phyloP scores from a whole-genome alignment of 2,329 filamentous ascomycete species.

The Monosporascus sp. region DNA sequence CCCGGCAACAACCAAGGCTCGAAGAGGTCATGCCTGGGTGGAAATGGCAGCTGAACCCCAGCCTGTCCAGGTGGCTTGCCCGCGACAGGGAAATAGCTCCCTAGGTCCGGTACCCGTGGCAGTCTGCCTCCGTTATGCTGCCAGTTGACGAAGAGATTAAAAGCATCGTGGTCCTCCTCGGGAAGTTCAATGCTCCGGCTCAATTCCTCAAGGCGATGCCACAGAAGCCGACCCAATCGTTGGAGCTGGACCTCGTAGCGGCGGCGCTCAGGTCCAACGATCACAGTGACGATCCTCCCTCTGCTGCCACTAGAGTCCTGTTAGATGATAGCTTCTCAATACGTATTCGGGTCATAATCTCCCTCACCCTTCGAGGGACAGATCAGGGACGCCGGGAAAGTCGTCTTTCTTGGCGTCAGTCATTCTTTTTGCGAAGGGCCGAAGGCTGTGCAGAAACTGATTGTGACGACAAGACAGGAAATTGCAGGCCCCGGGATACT shows the following conservation, averaged over 20 bases:
- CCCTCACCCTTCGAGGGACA: not conserved
- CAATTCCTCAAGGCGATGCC: not conserved
- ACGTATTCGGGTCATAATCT: not conserved
- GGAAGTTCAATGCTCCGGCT: not conserved
- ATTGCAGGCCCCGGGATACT: too few species aligned
- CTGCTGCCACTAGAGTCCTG: not conserved
- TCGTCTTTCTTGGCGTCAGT: not conserved
- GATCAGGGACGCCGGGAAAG: not conserved
- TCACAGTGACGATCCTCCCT: not conserved
- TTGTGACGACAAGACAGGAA: too few species aligned
- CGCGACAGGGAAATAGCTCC: not conserved
- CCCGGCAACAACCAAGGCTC: too few species aligned
- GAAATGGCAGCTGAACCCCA: too few species aligned
- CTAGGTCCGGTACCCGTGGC: not conserved
- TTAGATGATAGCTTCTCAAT: not conserved
- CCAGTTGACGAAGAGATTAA: not conserved
- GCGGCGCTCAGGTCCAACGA: not conserved
- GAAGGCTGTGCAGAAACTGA: not conserved
- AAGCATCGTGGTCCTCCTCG: not conserved
- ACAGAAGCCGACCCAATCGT: not conserved
- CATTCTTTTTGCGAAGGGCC: not conserved
- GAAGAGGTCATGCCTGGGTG: too few species aligned
- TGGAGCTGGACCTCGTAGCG: not conserved
- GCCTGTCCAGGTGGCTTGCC: not conserved
- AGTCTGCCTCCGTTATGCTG: not conserved